Conservation (phyloP, 495 filamentous ascomycete genomes). For the Xylaria telfairii region DNA sequence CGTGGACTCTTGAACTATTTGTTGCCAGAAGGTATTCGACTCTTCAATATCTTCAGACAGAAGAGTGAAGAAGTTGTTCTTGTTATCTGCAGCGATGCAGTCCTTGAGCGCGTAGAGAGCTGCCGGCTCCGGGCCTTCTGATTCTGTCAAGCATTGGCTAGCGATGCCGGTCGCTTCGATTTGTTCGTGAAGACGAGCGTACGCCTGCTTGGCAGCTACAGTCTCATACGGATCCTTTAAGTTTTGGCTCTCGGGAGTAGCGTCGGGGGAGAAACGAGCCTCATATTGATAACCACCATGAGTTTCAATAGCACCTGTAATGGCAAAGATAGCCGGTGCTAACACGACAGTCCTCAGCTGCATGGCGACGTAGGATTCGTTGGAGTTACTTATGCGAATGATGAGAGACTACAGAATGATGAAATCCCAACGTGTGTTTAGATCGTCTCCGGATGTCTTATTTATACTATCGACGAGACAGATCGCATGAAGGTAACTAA, state of each 20-base stretch:
- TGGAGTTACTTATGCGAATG: background rate
- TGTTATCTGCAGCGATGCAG: slow-evolving; percentile 22
- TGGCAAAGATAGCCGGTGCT: slow-evolving; percentile 2
- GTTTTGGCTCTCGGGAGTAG: slow-evolving; percentile 5
- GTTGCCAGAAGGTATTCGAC: slow-evolving; percentile 33
- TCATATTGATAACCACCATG: slow-evolving; percentile 26
- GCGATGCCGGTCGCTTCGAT: slow-evolving; percentile 23
- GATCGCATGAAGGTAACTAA: background rate
- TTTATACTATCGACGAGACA: background rate
- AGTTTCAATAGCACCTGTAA: slow-evolving; percentile 14
- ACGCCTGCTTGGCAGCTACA: slow-evolving; percentile 18
- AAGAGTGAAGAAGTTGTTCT: slow-evolving; percentile 27
- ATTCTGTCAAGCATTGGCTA: slow-evolving; percentile 3
- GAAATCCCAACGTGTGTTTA: background rate
- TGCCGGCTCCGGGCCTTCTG: background rate
- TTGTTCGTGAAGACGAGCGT: slow-evolving; percentile 17
- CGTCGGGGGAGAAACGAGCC: slow-evolving; percentile 22
- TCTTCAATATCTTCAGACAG: slow-evolving; percentile 32
- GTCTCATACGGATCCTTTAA: slow-evolving; percentile 27
- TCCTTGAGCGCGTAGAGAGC: slow-evolving; percentile 26
- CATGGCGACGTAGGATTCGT: background rate
- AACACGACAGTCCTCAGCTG: slow-evolving; percentile 11
- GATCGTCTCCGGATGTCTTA: background rate
- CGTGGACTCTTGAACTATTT: slow-evolving; percentile 26
- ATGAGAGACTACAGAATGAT: background rate